phyloP scores from a whole-genome alignment of 192 early-diverging fungal species.

The Coemansia sp. region DNA sequence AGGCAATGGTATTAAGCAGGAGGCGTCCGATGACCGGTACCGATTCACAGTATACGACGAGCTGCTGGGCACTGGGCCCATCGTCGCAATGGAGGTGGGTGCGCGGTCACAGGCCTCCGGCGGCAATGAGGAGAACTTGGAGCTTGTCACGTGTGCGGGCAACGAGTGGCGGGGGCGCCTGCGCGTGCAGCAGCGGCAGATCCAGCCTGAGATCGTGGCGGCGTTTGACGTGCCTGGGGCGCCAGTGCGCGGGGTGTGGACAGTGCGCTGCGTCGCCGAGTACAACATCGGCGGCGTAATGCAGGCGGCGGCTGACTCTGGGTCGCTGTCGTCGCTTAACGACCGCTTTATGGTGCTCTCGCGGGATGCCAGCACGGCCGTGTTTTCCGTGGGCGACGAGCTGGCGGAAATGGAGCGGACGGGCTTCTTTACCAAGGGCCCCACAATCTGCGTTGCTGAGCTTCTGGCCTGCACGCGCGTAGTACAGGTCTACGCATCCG shows the following conservation, averaged over 20 bases:
- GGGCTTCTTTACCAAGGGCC: conserved; percentile 72
- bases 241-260: conserved; percentile 46
- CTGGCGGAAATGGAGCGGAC: conserved; percentile 69
- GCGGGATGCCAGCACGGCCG: conserved; percentile 39
- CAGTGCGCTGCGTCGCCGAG: conserved; percentile 34
- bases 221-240: conserved; percentile 58
- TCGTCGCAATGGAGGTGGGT: conserved; percentile 74
- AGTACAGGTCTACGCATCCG: conserved; percentile 80
- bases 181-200: conserved; percentile 60
- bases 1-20: conserved; percentile 20
- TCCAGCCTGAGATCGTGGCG: conserved; percentile 63
- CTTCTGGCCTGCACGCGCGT: conserved; percentile 70
- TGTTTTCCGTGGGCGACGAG: conserved; percentile 81
- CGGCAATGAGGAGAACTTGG: conserved; percentile 31
- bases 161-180: conserved; percentile 61
- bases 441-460: conserved; percentile 76
- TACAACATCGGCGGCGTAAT: conserved; percentile 53
- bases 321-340: conserved; percentile 23
- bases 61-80: conserved; percentile 75
- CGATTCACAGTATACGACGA: conserved; percentile 74
- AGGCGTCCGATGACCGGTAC: conserved; percentile 44
- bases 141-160: conserved; percentile 64
- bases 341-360: conserved; percentile 52
- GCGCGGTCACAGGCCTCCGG: conserved; percentile 37
- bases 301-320: conserved; percentile 35